phyloP scores from a whole-genome alignment of 2,329 filamentous ascomycete species.

The Fusarium subtropicale region DNA sequence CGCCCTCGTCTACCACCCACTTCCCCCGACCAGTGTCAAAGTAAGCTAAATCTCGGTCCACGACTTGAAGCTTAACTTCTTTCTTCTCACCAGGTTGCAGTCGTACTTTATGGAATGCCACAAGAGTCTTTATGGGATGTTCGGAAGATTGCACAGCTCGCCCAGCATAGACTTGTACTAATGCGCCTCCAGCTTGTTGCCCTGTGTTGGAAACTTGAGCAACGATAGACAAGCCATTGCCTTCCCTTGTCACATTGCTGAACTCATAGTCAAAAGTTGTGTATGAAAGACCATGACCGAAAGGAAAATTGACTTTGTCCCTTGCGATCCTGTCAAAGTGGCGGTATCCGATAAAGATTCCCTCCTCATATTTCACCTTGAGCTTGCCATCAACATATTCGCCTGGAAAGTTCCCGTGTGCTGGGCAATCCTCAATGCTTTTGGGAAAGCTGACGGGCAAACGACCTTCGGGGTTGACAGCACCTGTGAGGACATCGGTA shows the following conservation, averaged over 20 bases:
- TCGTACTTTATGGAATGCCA: slow-evolving; percentile 48
- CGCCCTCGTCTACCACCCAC: slow-evolving; percentile 47
- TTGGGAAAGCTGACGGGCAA: slow-evolving; percentile 72
- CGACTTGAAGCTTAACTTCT: slow-evolving; percentile 27
- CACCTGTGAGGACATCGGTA: slow-evolving; percentile 72
- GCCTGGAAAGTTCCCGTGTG: slow-evolving; percentile 68
- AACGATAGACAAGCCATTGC: slow-evolving; percentile 59
- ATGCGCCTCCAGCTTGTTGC: slow-evolving; percentile 56
- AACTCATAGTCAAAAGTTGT: slow-evolving; percentile 70
- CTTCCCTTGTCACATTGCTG: slow-evolving; percentile 50
- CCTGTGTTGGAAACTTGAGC: slow-evolving; percentile 70
- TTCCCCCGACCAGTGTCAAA: slow-evolving; percentile 41
- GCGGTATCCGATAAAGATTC: slow-evolving; percentile 74
- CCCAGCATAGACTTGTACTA: slow-evolving; percentile 65
- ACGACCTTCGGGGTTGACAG: slow-evolving; percentile 72
- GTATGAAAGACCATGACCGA: slow-evolving; percentile 76
- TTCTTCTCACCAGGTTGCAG: slow-evolving; percentile 39
- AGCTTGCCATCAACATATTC: slow-evolving; percentile 52
- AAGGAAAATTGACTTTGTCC: slow-evolving; percentile 69
- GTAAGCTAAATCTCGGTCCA: slow-evolving; percentile 45
- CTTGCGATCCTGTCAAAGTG: slow-evolving; percentile 69
- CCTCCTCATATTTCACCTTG: slow-evolving; percentile 71
- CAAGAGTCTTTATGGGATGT: slow-evolving; percentile 48
- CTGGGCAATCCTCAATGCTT: slow-evolving; percentile 69
- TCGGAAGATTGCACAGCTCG: slow-evolving; percentile 14